Percentiles rank a stretch among this genome's conserved stretches.
Evolutionary conservation across 2,329 filamentous ascomycete genomes (phyloP).

Genomic region (Colletotrichum coccodes): DNA sequence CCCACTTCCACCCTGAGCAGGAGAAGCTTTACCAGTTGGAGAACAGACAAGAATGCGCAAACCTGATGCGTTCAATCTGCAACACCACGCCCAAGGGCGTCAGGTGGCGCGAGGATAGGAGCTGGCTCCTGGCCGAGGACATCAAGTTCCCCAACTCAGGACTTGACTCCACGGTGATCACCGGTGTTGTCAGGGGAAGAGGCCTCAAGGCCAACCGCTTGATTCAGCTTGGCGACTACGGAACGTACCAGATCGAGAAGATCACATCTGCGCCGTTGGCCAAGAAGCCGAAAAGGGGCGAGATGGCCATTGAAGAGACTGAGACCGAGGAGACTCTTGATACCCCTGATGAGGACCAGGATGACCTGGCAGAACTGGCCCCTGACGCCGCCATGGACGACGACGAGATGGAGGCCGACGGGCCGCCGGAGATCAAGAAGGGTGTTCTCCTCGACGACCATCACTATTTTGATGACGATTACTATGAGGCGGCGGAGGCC

Average conservation of each 20-base stretch:
- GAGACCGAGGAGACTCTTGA: conserved; percentile 70
- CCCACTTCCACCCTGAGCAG: conserved; percentile 91
- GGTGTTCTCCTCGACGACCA: conserved; percentile 96
- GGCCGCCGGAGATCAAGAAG: conserved; percentile 69
- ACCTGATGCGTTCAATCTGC: conserved; percentile 90
- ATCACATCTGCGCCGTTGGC: conserved; percentile 81
- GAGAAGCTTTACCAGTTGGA: conserved; percentile 93
- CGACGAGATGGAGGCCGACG: conserved; percentile 54
- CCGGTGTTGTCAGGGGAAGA: conserved; percentile 86
- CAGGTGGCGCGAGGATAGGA: conserved; percentile 93
- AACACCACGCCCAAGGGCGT: conserved; percentile 93
- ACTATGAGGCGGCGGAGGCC: conserved; percentile 63
- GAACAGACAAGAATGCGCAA: conserved; percentile 88
- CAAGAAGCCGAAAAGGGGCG: conserved; percentile 66
- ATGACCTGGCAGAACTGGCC: conserved; percentile 84
- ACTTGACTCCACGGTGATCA: conserved; percentile 76
- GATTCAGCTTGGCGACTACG: conserved; percentile 93
- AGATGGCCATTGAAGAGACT: conserved; percentile 75
- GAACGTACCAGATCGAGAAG: conserved; percentile 90
- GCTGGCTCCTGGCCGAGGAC: conserved; percentile 93
- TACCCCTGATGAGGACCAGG: conserved; percentile 79
- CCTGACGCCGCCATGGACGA: conserved; percentile 80
- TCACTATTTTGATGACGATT: conserved; percentile 94
- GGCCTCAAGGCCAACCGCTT: conserved; percentile 90
- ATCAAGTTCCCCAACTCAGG: conserved; percentile 74